Evolutionary conservation across 257 asterid genomes (phyloP).

Genomic region (Petunia axillaris): DNA sequence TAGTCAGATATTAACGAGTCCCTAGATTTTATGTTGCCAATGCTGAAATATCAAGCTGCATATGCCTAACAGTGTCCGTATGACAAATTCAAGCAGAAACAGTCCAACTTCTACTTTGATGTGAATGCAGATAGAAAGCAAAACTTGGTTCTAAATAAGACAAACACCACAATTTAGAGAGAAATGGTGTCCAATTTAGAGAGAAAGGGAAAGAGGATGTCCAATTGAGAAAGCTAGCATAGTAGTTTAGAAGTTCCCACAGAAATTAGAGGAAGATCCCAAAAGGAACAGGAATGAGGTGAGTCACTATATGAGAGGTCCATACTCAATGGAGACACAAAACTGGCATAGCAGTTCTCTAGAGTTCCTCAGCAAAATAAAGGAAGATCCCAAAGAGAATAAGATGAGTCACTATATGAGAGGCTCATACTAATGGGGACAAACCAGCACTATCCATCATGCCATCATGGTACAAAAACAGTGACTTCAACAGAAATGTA

Average conservation of each 20-base stretch:
- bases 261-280: slow-evolving; percentile 17
- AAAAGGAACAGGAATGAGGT: slow-evolving; percentile 2
- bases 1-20: background rate
- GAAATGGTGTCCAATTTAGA: background rate
- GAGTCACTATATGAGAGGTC: background rate
- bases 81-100: slow-evolving; percentile 24
- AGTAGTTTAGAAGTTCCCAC: slow-evolving; percentile 9
- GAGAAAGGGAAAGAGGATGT: slow-evolving; percentile 6
- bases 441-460: background rate
- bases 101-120: background rate
- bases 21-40: background rate
- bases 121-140: background rate
- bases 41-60: background rate
- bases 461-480: background rate
- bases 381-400: background rate
- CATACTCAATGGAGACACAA: background rate
- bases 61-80: background rate
- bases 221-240: background rate
- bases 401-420: background rate
- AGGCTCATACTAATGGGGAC: background rate
- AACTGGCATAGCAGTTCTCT: background rate
- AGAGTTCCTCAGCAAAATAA: slow-evolving; percentile 11
- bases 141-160: slow-evolving; percentile 17
- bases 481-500: background rate
- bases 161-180: background rate